These are phyloP conservation scores for Musa beccarii DNA, from an alignment of 176 grass and related monocot genomes.

Conservation along the genomic window DNA sequence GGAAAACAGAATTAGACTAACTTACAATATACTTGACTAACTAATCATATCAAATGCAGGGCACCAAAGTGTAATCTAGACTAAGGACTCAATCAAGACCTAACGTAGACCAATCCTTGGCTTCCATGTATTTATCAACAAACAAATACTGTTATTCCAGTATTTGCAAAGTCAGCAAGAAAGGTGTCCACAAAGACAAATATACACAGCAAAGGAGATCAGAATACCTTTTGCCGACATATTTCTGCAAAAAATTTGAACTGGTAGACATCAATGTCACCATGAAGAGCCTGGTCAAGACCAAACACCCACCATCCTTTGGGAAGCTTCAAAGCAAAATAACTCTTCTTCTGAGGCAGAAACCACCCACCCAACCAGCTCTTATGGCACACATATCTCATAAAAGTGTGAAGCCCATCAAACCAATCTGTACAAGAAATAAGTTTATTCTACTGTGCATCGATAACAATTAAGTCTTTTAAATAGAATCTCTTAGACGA, in stretches of 20 bases:
- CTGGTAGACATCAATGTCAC: constrained; percentile 97
- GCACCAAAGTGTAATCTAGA: too few relatives aligned
- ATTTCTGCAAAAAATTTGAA: constrained; percentile 94
- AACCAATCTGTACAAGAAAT: constrained; percentile 75
- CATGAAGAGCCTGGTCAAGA: constrained; percentile 93
- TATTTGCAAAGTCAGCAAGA: neutral
- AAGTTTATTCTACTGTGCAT: neutral
- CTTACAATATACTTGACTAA: neutral
- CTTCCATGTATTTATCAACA: neutral
- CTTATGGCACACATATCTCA: constrained; percentile 92
- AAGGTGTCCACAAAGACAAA: neutral
- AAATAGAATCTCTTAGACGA: neutral
- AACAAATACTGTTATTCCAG: neutral
- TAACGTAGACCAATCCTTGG: neutral
- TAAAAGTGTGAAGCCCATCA: constrained; percentile 94
- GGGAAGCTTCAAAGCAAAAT: constrained; percentile 90
- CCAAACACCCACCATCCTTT: constrained; percentile 99
- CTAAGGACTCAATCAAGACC: neutral
- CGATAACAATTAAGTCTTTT: neutral
- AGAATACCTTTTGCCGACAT: constrained; percentile 63
- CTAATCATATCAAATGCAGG: neutral
- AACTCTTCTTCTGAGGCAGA: constrained; percentile 93
- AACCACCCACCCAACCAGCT: constrained; percentile 98
- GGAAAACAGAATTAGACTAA: neutral
- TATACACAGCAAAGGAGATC: constrained; percentile 15